Conservation (phyloP, 768 basidiomycete genomes). For the Auriscalpium microsporum region DNA sequence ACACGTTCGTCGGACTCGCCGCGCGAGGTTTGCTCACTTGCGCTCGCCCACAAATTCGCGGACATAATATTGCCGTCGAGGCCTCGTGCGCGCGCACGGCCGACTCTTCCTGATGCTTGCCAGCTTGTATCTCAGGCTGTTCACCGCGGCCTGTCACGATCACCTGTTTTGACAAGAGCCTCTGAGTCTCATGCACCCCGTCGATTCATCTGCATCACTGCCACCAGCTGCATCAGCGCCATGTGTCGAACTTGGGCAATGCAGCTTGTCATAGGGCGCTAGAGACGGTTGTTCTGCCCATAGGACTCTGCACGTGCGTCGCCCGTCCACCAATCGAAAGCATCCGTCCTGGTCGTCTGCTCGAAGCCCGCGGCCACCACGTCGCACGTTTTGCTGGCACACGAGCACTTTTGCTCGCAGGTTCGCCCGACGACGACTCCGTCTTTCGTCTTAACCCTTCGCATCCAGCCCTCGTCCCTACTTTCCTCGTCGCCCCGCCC, state of each 20-base stretch:
- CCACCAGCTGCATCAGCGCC: too few species aligned
- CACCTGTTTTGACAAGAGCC: not conserved
- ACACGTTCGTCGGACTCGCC: not conserved
- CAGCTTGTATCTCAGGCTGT: not conserved
- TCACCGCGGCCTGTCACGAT: not conserved
- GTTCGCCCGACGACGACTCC: not conserved
- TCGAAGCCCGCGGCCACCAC: not conserved
- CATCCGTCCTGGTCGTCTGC: slow-evolving; percentile 14
- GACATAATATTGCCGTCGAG: not conserved
- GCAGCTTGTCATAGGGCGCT: too few species aligned
- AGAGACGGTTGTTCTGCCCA: too few species aligned
- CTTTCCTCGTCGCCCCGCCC: not conserved
- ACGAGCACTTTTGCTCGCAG: slow-evolving; percentile 9
- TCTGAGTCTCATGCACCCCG: not conserved
- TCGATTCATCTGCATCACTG: not conserved
- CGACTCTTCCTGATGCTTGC: not conserved
- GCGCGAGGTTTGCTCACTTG: not conserved
- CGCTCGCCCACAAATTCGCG: not conserved
- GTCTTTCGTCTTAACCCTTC: not conserved
- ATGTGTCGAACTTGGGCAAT: not conserved
- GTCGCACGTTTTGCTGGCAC: slow-evolving; percentile 10
- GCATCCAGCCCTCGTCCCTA: not conserved
- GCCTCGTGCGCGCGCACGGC: not conserved
- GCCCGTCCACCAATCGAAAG: slow-evolving; percentile 1
- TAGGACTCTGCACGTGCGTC: not conserved